A percentile compares a stretch with the other conserved stretches of the same genome.
phyloP scores from a whole-genome alignment of 2,329 filamentous ascomycete genomes.

The Monilinia polystroma region DNA sequence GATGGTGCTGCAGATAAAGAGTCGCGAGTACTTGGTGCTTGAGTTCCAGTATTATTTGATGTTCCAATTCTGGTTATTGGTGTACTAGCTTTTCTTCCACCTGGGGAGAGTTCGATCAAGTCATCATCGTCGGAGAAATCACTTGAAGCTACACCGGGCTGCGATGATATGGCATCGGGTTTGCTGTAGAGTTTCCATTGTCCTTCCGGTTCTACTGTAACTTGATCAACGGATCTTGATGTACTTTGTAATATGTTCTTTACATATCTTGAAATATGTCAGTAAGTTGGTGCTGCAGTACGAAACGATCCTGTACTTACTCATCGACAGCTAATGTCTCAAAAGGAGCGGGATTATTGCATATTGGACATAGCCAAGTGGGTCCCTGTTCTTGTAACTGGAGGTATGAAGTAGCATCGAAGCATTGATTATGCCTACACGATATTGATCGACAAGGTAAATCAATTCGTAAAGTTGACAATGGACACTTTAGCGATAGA shows the following conservation, averaged over 20 bases:
- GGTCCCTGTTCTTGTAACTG: constrained; percentile 94
- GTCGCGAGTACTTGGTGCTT: constrained; percentile 34
- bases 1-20: constrained; percentile 40
- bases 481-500: constrained; percentile 87
- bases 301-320: constrained; percentile 49
- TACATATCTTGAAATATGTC: constrained; percentile 62
- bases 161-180: constrained; percentile 25
- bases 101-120: constrained; percentile 48
- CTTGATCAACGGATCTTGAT: constrained; percentile 69
- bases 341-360: constrained; percentile 79
- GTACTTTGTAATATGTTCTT: constrained; percentile 81
- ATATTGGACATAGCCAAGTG: constrained; percentile 95
- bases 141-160: constrained; percentile 32
- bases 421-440: constrained; percentile 91
- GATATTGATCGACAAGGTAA: constrained; percentile 75
- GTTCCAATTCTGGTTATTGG: constrained; percentile 29
- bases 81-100: constrained; percentile 37
- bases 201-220: constrained; percentile 86
- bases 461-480: constrained; percentile 79
- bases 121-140: constrained; percentile 46
- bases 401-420: constrained; percentile 88
- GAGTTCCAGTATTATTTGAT: constrained; percentile 31
- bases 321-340: constrained; percentile 84
- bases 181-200: constrained; percentile 58
- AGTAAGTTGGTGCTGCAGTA: constrained; percentile 24